Evolutionary conservation across 768 basidiomycete species (phyloP).

Genomic region (button mushroom (Agaricus bisporus)): DNA sequence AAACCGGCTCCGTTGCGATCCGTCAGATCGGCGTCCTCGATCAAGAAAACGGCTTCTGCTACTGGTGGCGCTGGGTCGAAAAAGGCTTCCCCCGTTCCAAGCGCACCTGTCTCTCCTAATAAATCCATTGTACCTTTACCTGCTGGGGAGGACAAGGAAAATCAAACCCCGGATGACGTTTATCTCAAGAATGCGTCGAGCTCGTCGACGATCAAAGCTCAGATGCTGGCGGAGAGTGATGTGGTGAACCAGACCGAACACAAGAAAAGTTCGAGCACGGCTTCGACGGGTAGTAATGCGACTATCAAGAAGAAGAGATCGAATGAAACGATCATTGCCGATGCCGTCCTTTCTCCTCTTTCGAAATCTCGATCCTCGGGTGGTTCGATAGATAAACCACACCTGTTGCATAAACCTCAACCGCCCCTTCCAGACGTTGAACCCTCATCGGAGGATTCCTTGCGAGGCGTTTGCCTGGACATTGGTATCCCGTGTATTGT

Average conservation of each 20-base stretch:
- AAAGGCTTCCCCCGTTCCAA: neutral
- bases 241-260: conserved; percentile 23
- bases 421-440: conserved; percentile 13
- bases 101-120: conserved; percentile 4
- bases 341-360: conserved; percentile 16
- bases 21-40: conserved; percentile 5
- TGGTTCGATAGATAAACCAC: conserved; percentile 4
- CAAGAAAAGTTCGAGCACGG: conserved; percentile 39
- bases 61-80: neutral
- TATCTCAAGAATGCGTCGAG: conserved; percentile 18
- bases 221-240: neutral
- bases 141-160: conserved; percentile 16
- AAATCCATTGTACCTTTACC: conserved; percentile 7
- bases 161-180: conserved; percentile 19
- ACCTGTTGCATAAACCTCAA: conserved; percentile 4
- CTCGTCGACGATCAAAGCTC: conserved; percentile 15
- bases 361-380: neutral
- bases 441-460: conserved; percentile 17
- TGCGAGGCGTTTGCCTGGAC: conserved; percentile 68
- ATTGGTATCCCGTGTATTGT: conserved; percentile 91
- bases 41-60: conserved; percentile 2
- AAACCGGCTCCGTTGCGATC: neutral
- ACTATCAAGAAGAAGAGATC: conserved; percentile 38
- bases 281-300: conserved; percentile 34
- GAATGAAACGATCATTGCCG: conserved; percentile 39